Evolutionary conservation across 2,329 filamentous ascomycete genomes (phyloP).

Genomic region (Tolypocladium inflatum): DNA sequence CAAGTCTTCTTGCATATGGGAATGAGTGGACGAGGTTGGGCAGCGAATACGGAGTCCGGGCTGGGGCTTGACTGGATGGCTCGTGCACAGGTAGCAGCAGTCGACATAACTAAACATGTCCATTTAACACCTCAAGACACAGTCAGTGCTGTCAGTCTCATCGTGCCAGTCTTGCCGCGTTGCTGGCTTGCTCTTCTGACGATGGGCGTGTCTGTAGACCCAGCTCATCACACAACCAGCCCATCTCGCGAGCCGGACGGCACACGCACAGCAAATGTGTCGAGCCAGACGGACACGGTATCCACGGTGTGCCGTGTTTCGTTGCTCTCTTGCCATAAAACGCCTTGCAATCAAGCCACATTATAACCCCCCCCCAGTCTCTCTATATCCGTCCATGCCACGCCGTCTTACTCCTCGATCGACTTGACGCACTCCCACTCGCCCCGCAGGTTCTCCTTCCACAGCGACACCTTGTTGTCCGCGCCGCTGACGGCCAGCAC

Average conservation of each 20-base stretch:
- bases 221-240: background rate
- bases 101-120: background rate
- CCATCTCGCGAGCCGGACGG: background rate
- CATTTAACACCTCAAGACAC: background rate
- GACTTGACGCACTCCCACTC: slow-evolving; percentile 98
- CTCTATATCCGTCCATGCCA: background rate
- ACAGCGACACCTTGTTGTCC: slow-evolving; percentile 94
- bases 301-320: background rate
- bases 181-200: background rate
- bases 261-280: background rate
- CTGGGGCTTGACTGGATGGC: background rate
- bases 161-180: background rate
- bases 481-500: slow-evolving; percentile 87
- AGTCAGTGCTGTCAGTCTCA: background rate
- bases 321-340: slow-evolving; percentile 20
- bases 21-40: background rate
- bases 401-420: slow-evolving; percentile 64
- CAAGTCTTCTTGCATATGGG: background rate
- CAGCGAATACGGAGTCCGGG: background rate
- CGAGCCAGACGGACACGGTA: background rate
- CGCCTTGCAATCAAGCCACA: slow-evolving; percentile 18
- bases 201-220: background rate
- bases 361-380: background rate
- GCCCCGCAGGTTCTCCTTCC: slow-evolving; percentile 96
- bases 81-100: background rate